Evolutionary conservation across 768 basidiomycete species (phyloP).

Genomic region (Tylopilus sp.): DNA sequence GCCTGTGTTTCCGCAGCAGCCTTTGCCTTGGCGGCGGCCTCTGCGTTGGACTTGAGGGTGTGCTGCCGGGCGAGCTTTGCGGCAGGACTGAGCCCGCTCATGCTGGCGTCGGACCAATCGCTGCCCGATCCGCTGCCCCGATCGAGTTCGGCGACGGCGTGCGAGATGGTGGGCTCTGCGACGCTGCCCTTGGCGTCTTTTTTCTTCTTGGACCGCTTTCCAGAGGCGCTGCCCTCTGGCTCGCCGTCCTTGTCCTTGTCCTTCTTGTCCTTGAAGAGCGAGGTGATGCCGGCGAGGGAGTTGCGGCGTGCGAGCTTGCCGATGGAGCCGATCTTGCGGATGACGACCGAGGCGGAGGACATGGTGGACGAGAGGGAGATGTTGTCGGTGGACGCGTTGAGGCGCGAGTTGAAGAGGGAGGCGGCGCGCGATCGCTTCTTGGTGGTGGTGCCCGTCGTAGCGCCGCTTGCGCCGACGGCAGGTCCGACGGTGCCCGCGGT

Average conservation of each 20-base stretch:
- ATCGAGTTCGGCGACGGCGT: conserved; percentile 83
- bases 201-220: conserved; percentile 49
- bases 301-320: conserved; percentile 87
- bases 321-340: conserved; percentile 89
- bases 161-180: conserved; percentile 69
- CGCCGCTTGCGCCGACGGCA: conserved; percentile 5
- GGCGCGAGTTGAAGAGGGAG: conserved; percentile 80
- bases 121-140: conserved; percentile 37
- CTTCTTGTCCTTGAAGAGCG: conserved; percentile 88
- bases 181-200: conserved; percentile 62
- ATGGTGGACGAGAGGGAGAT: conserved; percentile 95
- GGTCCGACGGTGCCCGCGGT: conserved; percentile 38
- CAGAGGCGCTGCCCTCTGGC: conserved; percentile 25
- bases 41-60: conserved; percentile 79
- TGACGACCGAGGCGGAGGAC: conserved; percentile 93
- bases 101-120: conserved; percentile 57
- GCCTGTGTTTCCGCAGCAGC: conserved; percentile 30
- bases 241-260: conserved; percentile 33
- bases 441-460: conserved; percentile 29
- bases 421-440: conserved; percentile 75
- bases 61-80: conserved; percentile 88
- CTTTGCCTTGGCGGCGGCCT: conserved; percentile 42
- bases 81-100: conserved; percentile 84
- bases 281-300: conserved; percentile 87
- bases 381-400: conserved; percentile 90